Conservation (phyloP, 768 basidiomycete species). For the Phaeolepiota aurea region DNA sequence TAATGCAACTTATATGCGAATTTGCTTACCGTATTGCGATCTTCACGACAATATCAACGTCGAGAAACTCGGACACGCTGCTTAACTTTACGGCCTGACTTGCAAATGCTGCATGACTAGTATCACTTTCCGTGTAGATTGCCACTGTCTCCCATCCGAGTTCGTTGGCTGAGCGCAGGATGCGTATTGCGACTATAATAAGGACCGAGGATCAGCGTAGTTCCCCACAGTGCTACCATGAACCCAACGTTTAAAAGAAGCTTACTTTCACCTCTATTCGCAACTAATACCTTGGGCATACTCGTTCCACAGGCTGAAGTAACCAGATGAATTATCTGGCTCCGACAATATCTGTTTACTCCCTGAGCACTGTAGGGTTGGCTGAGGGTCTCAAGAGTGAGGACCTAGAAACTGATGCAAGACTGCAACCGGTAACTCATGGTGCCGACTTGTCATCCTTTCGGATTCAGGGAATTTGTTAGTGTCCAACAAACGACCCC, state of each 20-base stretch:
- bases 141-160: slow-evolving; percentile 85
- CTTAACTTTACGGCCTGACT: slow-evolving; percentile 86
- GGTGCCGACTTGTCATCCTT: slow-evolving; percentile 5
- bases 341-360: too few relatives aligned
- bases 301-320: too few relatives aligned
- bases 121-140: slow-evolving; percentile 79
- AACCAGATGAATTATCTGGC: too few relatives aligned
- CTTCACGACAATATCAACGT: slow-evolving; percentile 20
- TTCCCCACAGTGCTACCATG: slow-evolving; percentile 19
- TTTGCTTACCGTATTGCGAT: slow-evolving; percentile 17
- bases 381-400: too few relatives aligned
- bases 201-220: slow-evolving; percentile 1
- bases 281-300: slow-evolving; percentile 64
- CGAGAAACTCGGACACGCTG: slow-evolving; percentile 41
- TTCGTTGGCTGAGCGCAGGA: slow-evolving; percentile 80
- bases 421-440: slow-evolving; percentile 7
- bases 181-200: slow-evolving; percentile 71
- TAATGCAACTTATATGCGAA: not conserved
- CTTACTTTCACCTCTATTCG: slow-evolving; percentile 65
- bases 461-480: not conserved
- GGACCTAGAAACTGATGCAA: too few relatives aligned
- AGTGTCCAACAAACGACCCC: not conserved
- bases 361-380: too few relatives aligned
- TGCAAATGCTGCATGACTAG: slow-evolving; percentile 74
- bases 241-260: too few relatives aligned